Evolutionary conservation across 306 rosid species (phyloP).

Genomic region (Begonia peltatifolia): DNA sequence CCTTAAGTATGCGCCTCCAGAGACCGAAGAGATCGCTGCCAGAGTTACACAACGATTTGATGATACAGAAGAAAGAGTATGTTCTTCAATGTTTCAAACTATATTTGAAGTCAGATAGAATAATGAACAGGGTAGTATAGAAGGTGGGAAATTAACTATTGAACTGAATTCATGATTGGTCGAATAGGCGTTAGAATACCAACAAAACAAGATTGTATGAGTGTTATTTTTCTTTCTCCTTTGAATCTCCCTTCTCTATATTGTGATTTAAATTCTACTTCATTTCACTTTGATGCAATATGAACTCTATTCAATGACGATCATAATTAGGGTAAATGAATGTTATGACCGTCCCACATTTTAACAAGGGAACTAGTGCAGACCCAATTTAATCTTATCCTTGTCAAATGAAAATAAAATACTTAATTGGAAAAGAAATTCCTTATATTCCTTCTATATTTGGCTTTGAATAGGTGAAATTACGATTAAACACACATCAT

Average conservation of each 20-base stretch:
- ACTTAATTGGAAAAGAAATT: slow-evolving; percentile 4
- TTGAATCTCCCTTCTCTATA: too few species aligned
- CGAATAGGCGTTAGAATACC: background rate
- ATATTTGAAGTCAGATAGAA: background rate
- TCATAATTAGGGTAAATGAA: background rate
- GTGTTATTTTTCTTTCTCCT: background rate
- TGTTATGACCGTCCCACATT: background rate
- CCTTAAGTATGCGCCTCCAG: slow-evolving; percentile 83
- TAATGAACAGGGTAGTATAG: too few species aligned
- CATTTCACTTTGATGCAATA: background rate
- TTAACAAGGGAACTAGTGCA: background rate
- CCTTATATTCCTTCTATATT: slow-evolving; percentile 8
- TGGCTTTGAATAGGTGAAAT: slow-evolving; percentile 47
- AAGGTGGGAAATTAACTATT: background rate
- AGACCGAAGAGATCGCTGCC: slow-evolving; percentile 59
- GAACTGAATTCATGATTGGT: background rate
- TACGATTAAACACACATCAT: slow-evolving; percentile 76
- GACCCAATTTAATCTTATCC: background rate
- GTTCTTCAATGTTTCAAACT: slow-evolving; percentile 2
- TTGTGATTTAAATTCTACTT: background rate
- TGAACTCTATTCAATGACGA: background rate
- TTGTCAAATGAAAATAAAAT: background rate
- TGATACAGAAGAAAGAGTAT: slow-evolving; percentile 85
- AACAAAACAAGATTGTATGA: background rate
- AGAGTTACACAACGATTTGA: slow-evolving; percentile 94